These are phyloP conservation scores for Kazachstania martiniae DNA, from an alignment of 805 yeast genomes.

Conservation along the genomic window DNA sequence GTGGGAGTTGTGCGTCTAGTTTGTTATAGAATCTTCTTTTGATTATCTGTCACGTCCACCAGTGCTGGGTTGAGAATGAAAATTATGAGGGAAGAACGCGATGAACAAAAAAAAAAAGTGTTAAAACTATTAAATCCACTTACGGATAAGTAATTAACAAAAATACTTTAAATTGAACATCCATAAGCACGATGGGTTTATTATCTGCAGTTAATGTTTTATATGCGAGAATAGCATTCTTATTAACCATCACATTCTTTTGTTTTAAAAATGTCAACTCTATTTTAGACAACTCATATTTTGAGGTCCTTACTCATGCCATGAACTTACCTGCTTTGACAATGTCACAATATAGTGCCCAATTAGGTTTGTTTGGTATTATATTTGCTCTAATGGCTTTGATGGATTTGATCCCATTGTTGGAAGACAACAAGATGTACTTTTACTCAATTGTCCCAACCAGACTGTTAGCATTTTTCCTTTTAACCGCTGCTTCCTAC, in stretches of 20 bases:
- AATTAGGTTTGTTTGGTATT: conserved; percentile 40
- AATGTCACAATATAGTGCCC: conserved; percentile 30
- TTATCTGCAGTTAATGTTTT: conserved; percentile 39
- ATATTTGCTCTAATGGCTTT: conserved; percentile 36
- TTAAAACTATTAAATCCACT: no score
- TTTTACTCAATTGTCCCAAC: conserved; percentile 53
- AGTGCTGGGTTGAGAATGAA: no score
- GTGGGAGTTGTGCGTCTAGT: no score
- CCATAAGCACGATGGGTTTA: conserved; percentile 33
- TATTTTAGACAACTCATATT: conserved; percentile 36
- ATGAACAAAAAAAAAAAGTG: no score
- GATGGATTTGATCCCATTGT: conserved; percentile 48
- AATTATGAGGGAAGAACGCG: no score
- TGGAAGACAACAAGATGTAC: conserved; percentile 34
- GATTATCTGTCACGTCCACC: no score
- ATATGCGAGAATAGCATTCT: conserved; percentile 37
- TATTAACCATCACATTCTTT: conserved; percentile 35
- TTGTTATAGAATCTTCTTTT: no score
- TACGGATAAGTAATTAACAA: no score
- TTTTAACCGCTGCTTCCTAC: conserved; percentile 40
- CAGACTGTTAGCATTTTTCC: conserved; percentile 41
- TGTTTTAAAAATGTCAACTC: conserved; percentile 38
- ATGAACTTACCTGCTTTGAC: conserved; percentile 37
- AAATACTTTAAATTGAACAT: background rate
- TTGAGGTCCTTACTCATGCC: conserved; percentile 47